Conservation (phyloP, 495 filamentous ascomycete genomes). For the Elaphomyces granulatus region DNA sequence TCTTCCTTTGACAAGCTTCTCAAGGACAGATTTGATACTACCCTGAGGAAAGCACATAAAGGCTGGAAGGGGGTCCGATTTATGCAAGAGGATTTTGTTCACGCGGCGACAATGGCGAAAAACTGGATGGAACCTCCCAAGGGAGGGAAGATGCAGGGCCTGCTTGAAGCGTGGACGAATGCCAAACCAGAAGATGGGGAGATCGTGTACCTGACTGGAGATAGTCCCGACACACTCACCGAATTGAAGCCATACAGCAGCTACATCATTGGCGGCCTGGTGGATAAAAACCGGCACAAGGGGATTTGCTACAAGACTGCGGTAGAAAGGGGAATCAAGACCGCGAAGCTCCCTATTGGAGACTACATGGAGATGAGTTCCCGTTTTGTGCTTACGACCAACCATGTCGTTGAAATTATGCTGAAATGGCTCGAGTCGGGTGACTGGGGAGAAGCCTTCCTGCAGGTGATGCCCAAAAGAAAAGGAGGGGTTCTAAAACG, state of each 20-base stretch:
- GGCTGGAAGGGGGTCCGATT: conserved; percentile 69
- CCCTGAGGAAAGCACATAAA: conserved; percentile 49
- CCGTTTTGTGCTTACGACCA: conserved; percentile 71
- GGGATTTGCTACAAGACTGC: conserved; percentile 81
- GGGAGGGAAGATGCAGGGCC: conserved; percentile 40
- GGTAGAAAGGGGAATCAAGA: conserved; percentile 55
- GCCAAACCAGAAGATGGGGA: conserved; percentile 35
- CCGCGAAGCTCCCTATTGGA: conserved; percentile 82
- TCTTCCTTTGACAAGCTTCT: conserved; percentile 64
- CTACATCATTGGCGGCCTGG: conserved; percentile 89
- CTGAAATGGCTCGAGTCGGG: conserved; percentile 72
- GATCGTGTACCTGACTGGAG: conserved; percentile 76
- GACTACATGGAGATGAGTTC: conserved; percentile 82
- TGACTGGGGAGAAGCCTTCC: conserved; percentile 83
- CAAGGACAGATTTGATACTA: conserved; percentile 62
- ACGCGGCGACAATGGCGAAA: conserved; percentile 44
- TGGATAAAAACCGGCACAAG: conserved; percentile 93
- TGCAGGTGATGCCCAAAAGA: conserved; percentile 69
- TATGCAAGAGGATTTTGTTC: conserved; percentile 51
- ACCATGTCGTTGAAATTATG: conserved; percentile 97
- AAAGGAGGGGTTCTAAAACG: conserved; percentile 54
- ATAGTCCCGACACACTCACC: conserved; percentile 67
- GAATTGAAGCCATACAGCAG: conserved; percentile 68
- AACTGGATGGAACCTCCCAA: conserved; percentile 39
- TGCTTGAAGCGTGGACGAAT: conserved; percentile 31